These are phyloP conservation scores for Fragilaria crotonensis DNA, from an alignment of 108 stramenopile species.

Conservation along the genomic window DNA sequence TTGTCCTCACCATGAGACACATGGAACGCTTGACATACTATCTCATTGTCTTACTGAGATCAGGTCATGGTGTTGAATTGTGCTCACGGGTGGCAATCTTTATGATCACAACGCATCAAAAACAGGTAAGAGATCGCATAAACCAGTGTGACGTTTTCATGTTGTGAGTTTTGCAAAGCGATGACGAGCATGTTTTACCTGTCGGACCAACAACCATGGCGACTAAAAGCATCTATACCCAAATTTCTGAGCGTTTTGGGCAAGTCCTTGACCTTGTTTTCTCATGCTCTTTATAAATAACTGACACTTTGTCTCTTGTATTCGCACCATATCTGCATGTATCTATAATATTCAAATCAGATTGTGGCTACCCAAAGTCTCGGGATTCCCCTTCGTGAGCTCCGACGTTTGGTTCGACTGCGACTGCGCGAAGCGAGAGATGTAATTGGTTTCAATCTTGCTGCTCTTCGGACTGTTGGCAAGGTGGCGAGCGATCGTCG, in stretches of 20 bases:
- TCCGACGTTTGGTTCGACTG: constrained; percentile 43
- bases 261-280: too few relatives aligned
- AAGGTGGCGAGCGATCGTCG: constrained; percentile 38
- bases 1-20: constrained; percentile 79
- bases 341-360: constrained; percentile 13
- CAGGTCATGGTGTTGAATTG: constrained; percentile 72
- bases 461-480: constrained; percentile 52
- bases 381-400: constrained; percentile 60
- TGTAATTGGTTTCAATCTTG: constrained; percentile 73
- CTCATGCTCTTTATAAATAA: background rate
- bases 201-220: constrained; percentile 13
- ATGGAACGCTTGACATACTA: constrained; percentile 72
- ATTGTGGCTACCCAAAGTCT: constrained; percentile 50
- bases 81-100: constrained; percentile 67
- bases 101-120: constrained; percentile 67
- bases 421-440: constrained; percentile 60
- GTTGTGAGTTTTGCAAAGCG: background rate
- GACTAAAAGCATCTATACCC: constrained; percentile 28
- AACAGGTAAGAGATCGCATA: constrained; percentile 38
- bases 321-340: background rate
- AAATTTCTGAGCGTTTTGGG: constrained; percentile 40
- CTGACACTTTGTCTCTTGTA: background rate
- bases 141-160: too few relatives aligned
- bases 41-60: constrained; percentile 48
- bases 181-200: constrained; percentile 26